phyloP scores from a whole-genome alignment of 148 eudicot genomes.

The Heliosperma pusillum region DNA sequence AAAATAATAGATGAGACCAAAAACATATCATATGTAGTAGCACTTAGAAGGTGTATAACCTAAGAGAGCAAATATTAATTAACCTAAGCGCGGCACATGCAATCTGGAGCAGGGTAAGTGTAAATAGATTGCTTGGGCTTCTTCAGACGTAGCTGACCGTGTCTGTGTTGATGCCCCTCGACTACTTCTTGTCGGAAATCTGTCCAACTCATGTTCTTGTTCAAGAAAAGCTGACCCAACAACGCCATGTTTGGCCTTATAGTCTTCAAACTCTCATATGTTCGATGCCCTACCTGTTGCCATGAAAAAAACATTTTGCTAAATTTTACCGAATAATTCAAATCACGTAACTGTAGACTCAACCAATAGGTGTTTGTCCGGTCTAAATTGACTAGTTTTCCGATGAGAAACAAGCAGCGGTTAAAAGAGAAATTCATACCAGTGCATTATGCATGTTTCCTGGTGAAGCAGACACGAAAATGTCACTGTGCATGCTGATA shows the following conservation, averaged over 20 bases:
- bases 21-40: conserved; percentile 12
- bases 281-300: conserved; percentile 85
- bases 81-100: conserved; percentile 73
- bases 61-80: not conserved
- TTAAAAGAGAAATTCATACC: conserved; percentile 29
- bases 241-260: conserved; percentile 87
- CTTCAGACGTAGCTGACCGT: conserved; percentile 70
- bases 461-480: conserved; percentile 95
- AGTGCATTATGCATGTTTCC: conserved; percentile 99
- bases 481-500: conserved; percentile 92
- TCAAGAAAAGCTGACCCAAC: conserved; percentile 79
- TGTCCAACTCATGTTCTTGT: conserved; percentile 83
- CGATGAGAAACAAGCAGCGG: not conserved
- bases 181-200: conserved; percentile 70
- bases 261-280: conserved; percentile 68
- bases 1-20: conserved; percentile 15
- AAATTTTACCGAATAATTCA: not conserved
- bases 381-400: not conserved
- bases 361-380: too few relatives aligned
- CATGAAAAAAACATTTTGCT: conserved; percentile 8
- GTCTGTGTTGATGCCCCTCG: conserved; percentile 80
- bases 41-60: conserved; percentile 4
- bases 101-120: conserved; percentile 96
- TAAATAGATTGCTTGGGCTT: conserved; percentile 73
- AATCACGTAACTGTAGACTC: not conserved